Evolutionary conservation across 1,139 yeast species (phyloP).

Genomic region (Blastobotrys raffinosifermentans): DNA sequence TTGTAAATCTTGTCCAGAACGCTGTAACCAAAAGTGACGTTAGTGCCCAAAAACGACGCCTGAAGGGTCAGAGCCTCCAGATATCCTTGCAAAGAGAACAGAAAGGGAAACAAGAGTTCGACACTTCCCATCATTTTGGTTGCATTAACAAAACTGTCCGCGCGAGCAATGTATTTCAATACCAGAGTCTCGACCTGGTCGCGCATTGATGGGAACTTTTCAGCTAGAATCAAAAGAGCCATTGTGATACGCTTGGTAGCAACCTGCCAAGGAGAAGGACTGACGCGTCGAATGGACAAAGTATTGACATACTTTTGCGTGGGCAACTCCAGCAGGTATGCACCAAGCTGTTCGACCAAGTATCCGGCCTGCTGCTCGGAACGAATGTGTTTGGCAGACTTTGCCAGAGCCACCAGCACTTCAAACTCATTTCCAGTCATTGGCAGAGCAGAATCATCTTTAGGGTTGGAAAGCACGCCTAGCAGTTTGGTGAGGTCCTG

Average conservation of each 20-base stretch:
- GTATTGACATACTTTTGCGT: constrained; percentile 45
- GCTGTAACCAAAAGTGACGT: constrained; percentile 11
- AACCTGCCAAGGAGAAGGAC: constrained; percentile 42
- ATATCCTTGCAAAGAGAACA: constrained; percentile 38
- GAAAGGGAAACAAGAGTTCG: constrained; percentile 32
- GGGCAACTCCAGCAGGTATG: constrained; percentile 56
- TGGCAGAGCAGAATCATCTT: constrained; percentile 22
- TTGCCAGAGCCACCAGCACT: constrained; percentile 60
- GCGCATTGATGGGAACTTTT: constrained; percentile 39
- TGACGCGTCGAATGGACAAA: constrained; percentile 40
- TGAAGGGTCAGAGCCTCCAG: constrained; percentile 27
- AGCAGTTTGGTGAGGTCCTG: constrained; percentile 20
- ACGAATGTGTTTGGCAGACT: constrained; percentile 42
- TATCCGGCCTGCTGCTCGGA: constrained; percentile 45
- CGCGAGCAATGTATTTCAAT: constrained; percentile 35
- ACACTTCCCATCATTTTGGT: constrained; percentile 14
- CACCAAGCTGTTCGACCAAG: constrained; percentile 48
- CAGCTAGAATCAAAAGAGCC: constrained; percentile 33
- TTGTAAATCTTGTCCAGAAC: constrained; percentile 17
- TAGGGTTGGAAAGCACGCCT: constrained; percentile 14
- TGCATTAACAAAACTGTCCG: constrained; percentile 6
- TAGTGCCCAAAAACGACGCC: constrained; percentile 4
- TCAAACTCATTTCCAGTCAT: constrained; percentile 55
- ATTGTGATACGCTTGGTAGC: constrained; percentile 36
- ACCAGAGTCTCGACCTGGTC: constrained; percentile 39